These are phyloP conservation scores for Imleria badia DNA, from an alignment of 768 basidiomycete species.

Conservation along the genomic window DNA sequence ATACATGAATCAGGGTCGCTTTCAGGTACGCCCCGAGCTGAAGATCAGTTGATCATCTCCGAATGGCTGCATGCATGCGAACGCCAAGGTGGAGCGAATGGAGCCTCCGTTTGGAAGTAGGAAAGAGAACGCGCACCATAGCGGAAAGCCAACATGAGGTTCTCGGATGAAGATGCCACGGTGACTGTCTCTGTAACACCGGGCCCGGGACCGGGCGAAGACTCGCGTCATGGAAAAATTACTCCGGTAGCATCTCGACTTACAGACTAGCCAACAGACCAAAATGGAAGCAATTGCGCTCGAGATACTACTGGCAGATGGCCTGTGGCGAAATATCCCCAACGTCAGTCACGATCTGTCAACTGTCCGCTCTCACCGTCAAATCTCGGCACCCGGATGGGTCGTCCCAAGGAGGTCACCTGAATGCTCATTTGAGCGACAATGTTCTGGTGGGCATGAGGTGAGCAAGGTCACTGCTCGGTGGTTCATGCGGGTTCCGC, in stretches of 20 bases:
- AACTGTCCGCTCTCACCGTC: slow-evolving; percentile 14
- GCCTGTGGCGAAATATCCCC: slow-evolving; percentile 10
- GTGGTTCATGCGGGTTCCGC: not conserved
- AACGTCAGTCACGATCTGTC: slow-evolving; percentile 2
- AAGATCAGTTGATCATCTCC: slow-evolving; percentile 18
- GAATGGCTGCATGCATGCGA: not conserved
- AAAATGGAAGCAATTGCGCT: slow-evolving; percentile 11
- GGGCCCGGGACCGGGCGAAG: slow-evolving; percentile 21
- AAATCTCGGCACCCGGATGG: slow-evolving; percentile 6
- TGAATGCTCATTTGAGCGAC: slow-evolving; percentile 1
- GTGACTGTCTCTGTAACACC: slow-evolving; percentile 10
- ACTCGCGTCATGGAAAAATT: slow-evolving; percentile 11
- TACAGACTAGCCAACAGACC: slow-evolving; percentile 2
- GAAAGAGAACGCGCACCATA: not conserved
- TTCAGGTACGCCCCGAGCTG: slow-evolving; percentile 16
- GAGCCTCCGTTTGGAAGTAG: not conserved
- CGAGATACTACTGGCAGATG: slow-evolving; percentile 9
- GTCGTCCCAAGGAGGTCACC: slow-evolving; percentile 1
- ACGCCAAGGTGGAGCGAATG: not conserved
- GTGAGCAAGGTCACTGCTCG: not conserved
- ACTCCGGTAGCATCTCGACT: slow-evolving; percentile 2
- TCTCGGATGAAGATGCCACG: slow-evolving; percentile 6
- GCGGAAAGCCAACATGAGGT: not conserved
- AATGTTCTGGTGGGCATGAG: not conserved
- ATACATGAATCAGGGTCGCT: slow-evolving; percentile 28